Evolutionary conservation across 1,284 basidiomycete species (phyloP).

Genomic region (Ceratobasidium sp.): DNA sequence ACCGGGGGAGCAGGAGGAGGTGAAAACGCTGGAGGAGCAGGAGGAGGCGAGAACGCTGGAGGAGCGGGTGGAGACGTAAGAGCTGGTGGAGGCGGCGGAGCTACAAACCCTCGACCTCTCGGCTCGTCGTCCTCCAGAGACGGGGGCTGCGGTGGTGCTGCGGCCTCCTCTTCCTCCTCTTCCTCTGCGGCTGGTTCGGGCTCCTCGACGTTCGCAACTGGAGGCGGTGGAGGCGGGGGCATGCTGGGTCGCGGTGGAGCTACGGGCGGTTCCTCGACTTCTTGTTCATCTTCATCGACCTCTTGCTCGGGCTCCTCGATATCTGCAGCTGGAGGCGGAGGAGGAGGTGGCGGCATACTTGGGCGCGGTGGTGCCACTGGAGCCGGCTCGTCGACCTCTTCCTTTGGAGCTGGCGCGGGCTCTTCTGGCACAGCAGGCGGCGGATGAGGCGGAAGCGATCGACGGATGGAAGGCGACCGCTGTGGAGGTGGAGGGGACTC

Average conservation of each 20-base stretch:
- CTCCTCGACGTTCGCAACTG: too few species aligned
- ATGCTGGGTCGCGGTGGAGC: not conserved
- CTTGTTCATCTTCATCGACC: slow-evolving; percentile 10
- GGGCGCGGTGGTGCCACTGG: slow-evolving; percentile 9
- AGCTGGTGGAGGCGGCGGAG: slow-evolving; percentile 18
- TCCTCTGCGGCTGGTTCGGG: not conserved
- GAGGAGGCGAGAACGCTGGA: slow-evolving; percentile 19
- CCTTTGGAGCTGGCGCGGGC: not conserved
- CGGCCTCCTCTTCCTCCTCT: not conserved
- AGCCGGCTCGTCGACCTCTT: slow-evolving; percentile 10
- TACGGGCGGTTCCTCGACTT: not conserved
- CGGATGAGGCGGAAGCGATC: slow-evolving; percentile 14
- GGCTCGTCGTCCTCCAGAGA: not conserved
- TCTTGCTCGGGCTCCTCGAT: too few species aligned
- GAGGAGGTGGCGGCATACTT: slow-evolving; percentile 40
- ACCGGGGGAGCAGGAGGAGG: slow-evolving; percentile 15
- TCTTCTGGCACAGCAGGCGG: slow-evolving; percentile 39
- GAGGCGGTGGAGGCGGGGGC: not conserved
- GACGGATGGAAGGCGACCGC: slow-evolving; percentile 39
- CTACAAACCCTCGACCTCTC: slow-evolving; percentile 11
- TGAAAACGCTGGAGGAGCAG: not conserved
- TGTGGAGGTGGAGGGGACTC: not conserved
- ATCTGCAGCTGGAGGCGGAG: slow-evolving; percentile 12
- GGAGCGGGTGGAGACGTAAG: slow-evolving; percentile 25
- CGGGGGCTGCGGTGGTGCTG: not conserved